These are phyloP conservation scores for Botrytis elliptica DNA, from an alignment of 2,329 filamentous ascomycete genomes.

Conservation along the genomic window DNA sequence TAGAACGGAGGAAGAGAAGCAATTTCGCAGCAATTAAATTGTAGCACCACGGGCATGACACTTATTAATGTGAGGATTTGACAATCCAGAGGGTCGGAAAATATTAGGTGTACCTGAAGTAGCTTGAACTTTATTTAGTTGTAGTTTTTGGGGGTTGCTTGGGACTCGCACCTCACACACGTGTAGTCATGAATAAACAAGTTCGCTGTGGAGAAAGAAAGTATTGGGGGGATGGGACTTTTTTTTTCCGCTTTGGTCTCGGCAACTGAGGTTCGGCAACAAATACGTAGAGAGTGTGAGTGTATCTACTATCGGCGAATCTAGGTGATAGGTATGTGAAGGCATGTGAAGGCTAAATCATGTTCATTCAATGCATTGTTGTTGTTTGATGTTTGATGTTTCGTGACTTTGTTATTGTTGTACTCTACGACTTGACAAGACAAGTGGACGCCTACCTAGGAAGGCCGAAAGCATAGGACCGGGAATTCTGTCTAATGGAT, in stretches of 20 bases:
- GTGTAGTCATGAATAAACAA: constrained; percentile 12
- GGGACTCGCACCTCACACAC: constrained; percentile 3
- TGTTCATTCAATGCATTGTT: background rate
- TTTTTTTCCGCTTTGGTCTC: constrained; percentile 8
- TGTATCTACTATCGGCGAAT: background rate
- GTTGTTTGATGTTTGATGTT: background rate
- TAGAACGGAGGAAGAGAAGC: constrained; percentile 9
- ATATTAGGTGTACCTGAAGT: constrained; percentile 7
- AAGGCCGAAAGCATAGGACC: background rate
- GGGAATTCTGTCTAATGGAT: background rate
- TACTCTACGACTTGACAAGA: background rate
- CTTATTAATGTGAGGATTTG: background rate
- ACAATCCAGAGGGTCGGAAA: background rate
- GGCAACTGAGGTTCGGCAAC: background rate
- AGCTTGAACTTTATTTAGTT: constrained; percentile 16
- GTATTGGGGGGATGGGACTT: background rate
- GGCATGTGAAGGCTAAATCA: no score
- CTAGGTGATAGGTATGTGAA: background rate
- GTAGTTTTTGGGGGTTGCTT: constrained; percentile 1
- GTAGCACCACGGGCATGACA: constrained; percentile 22
- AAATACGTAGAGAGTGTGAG: background rate
- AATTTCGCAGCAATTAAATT: constrained; percentile 11
- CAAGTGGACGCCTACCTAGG: background rate
- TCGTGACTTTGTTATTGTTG: background rate
- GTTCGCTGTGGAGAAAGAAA: constrained; percentile 14